Evolutionary conservation across 768 basidiomycete genomes (phyloP).

Genomic region (Psilocybe tampanensis): DNA sequence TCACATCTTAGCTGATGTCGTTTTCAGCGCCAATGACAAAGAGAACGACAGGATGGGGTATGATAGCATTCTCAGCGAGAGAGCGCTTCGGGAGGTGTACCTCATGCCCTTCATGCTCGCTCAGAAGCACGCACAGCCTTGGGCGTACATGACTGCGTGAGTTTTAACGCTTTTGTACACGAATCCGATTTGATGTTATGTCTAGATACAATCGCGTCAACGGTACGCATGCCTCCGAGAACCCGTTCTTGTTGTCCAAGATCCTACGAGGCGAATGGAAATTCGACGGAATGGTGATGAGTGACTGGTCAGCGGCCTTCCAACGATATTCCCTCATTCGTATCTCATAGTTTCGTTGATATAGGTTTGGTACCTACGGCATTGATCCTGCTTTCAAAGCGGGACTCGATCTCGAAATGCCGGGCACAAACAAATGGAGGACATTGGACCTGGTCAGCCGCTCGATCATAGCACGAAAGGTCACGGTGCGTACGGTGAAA

Average conservation of each 20-base stretch:
- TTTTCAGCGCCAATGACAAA: constrained; percentile 72
- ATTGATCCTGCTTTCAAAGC: constrained; percentile 67
- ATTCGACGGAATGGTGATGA: constrained; percentile 74
- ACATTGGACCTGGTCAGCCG: constrained; percentile 68
- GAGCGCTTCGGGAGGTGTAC: constrained; percentile 76
- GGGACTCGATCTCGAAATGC: constrained; percentile 84
- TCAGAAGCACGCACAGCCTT: constrained; percentile 63
- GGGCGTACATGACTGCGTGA: constrained; percentile 74
- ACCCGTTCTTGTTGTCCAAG: constrained; percentile 55
- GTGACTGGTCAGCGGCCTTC: constrained; percentile 64
- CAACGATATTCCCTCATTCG: background rate
- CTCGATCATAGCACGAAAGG: constrained; percentile 60
- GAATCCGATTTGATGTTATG: background rate
- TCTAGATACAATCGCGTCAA: constrained; percentile 75
- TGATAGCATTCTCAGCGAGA: constrained; percentile 63
- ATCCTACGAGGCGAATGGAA: constrained; percentile 74
- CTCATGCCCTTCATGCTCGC: constrained; percentile 78
- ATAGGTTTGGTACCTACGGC: constrained; percentile 70
- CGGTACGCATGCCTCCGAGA: constrained; percentile 73
- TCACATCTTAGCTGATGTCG: background rate
- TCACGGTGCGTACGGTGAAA: constrained; percentile 65
- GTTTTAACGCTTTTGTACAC: constrained; percentile 22
- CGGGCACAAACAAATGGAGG: constrained; percentile 76
- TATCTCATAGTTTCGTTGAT: background rate
- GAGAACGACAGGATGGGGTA: constrained; percentile 75